Conservation (phyloP, 192 early-diverging fungal genomes). For the Spizellomyces punctatus region DNA sequence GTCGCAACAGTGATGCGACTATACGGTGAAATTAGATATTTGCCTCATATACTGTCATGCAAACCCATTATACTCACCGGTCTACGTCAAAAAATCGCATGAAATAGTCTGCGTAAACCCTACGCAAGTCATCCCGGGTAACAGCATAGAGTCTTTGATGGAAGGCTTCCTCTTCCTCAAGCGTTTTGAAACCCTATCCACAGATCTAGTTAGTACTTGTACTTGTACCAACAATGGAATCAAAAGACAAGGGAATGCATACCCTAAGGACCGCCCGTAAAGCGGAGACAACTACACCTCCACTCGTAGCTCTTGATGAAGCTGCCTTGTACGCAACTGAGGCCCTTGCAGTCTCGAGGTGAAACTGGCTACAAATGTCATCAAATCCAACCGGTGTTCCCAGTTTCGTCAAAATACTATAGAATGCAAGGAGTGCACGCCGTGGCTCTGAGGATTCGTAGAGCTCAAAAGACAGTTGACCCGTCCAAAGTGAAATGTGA, state of each 20-base stretch:
- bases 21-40: neutral
- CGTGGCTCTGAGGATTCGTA: constrained; percentile 53
- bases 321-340: constrained; percentile 46
- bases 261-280: constrained; percentile 45
- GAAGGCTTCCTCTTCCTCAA: constrained; percentile 52
- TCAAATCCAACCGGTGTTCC: constrained; percentile 48
- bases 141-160: constrained; percentile 54
- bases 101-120: constrained; percentile 63
- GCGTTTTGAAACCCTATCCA: constrained; percentile 52
- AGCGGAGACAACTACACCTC: constrained; percentile 35
- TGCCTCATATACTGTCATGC: neutral
- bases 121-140: constrained; percentile 47
- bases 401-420: constrained; percentile 43
- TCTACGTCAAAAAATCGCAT: constrained; percentile 52
- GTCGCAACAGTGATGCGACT: constrained; percentile 26
- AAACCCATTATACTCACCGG: neutral
- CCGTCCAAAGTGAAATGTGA: constrained; percentile 56
- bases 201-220: neutral
- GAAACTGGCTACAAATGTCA: constrained; percentile 39
- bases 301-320: constrained; percentile 37
- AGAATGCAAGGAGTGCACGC: constrained; percentile 47
- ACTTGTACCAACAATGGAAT: neutral
- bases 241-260: neutral
- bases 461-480: constrained; percentile 51
- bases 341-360: constrained; percentile 59